Conservation (phyloP, 2,329 filamentous ascomycete genomes). For the Boeremia lycopersici region DNA sequence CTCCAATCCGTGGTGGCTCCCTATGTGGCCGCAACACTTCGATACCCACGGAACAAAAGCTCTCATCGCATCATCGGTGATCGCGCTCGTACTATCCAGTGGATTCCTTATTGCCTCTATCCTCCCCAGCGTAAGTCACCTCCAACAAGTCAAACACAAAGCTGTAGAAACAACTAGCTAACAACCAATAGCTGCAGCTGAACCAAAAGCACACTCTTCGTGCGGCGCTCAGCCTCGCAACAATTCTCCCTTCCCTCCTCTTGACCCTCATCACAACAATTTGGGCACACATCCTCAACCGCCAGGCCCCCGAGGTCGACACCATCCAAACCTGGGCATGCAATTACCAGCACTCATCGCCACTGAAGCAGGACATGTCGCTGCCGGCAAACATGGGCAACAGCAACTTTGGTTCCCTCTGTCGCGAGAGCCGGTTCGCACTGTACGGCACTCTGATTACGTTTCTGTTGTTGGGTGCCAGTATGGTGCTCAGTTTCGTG, state of each 20-base stretch:
- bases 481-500: slow-evolving; percentile 41
- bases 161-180: slow-evolving; percentile 4
- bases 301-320: slow-evolving; percentile 41
- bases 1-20: slow-evolving; percentile 55
- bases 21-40: slow-evolving; percentile 56
- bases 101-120: slow-evolving; percentile 43
- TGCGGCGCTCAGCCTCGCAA: slow-evolving; percentile 45
- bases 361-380: slow-evolving; percentile 28
- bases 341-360: slow-evolving; percentile 42
- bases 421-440: slow-evolving; percentile 53
- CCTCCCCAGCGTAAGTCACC: slow-evolving; percentile 40
- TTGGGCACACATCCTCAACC: slow-evolving; percentile 48
- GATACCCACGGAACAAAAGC: slow-evolving; percentile 52
- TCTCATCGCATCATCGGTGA: slow-evolving; percentile 47
- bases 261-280: slow-evolving; percentile 50
- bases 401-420: slow-evolving; percentile 47
- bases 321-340: slow-evolving; percentile 50
- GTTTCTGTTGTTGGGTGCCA: slow-evolving; percentile 47
- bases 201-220: slow-evolving; percentile 45
- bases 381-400: slow-evolving; percentile 42
- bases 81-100: slow-evolving; percentile 48
- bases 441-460: slow-evolving; percentile 51
- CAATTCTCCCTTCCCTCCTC: slow-evolving; percentile 46
- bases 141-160: no score
- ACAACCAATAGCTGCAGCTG: slow-evolving; percentile 37